Base-by-base conservation (phyloP, 2,329 filamentous ascomycete species). In the Shiraia sp. region DNA sequence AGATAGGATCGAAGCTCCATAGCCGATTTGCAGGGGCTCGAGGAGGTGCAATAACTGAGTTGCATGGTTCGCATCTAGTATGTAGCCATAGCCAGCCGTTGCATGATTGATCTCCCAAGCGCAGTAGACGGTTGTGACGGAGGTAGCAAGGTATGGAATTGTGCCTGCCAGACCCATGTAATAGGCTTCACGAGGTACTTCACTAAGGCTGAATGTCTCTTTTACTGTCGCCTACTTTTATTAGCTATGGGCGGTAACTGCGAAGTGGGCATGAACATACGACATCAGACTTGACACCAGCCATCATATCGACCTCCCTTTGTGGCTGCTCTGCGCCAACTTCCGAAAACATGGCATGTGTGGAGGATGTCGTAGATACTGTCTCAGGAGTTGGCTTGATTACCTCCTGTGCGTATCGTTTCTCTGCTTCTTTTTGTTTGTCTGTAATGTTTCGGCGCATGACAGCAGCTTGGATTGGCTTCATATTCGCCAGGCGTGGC, bases 1-100 rank as follows among this genome's bases (percentile, higher is more conserved):
- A 19, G 90, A 95, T 58, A 96, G 87, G 59, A 96, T 93, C 43
- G 95, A 83, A 33, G 91, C 92, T 40, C 92, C 91, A 59, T 95
- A 96, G 45, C 90, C 91, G 40, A 96, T 80, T 71, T 96, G 92
- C 38, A 96, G 73, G 10, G 90, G 90, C 72, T 96, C 90, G 22
- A 96, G 76, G 12, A 90, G 68, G 53, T 85, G 79, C 8, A 96
- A 78, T 40, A 90, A 75, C 16, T 87, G 73, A 47, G 84, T 81
- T 2, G 90, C 90, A 2, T 81, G 86, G 35, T 90, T 81, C 35
- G 83, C 83, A 51, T 75, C 81, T 63, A 93, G 79, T 30, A 90
- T 64, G 36, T 86, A 75, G 19, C 81, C 78, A 10, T 78, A 75
- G 23, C 87, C 88, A 6, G 75, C 72, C 1, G 80, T 78, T 1